Evolutionary conservation across 1,284 basidiomycete genomes (phyloP), one percentile per base, ranked within the genome.

Genomic region (Pseudozyma sp.): DNA sequence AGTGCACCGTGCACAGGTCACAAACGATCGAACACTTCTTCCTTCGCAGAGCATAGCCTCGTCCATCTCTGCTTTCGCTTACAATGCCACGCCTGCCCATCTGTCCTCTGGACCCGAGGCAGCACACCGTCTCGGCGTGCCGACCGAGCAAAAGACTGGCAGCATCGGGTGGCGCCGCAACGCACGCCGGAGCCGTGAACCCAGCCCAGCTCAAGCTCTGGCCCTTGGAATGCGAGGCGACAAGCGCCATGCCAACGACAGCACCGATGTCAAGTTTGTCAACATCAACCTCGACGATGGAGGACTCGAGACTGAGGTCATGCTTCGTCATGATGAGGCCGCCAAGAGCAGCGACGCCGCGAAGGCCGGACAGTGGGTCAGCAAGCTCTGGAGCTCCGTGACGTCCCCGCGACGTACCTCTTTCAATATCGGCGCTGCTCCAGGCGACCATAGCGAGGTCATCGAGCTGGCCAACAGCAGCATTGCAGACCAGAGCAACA

Each of bases 11-110:
- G 68, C 62, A 13, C 61, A 64, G 30, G 54, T 58, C 13, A 11
- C 46, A 33, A 35, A 43, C 33, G 45, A 60, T 35, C 56, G 48
- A 31, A 33, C 61, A 0, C 37, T 69, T 1, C 39, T 33, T 19
- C 60, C 66, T 16, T 79, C 77, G 34, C 58, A 68, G 17, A 78
- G 77, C 54, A 59, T 72, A 35, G 60, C 75, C 14, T 79, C 77
- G n/a, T 58, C 55, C 37, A 62, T 79, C 54, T 77, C 77, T 49
- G 78, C 71, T 11, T 79, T 79, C 37, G 61, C 60, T n/a, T 73
- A 71, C 59, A 78, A 78, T 60, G 54, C 73, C 13, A 79, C 76
- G n/a, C 77, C 77, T 14, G 60, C 57, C 7, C 55, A 49, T 24
- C 13, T 29, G 4, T 10, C 59, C 9, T 46, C 46, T 13, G 49